phyloP scores from a whole-genome alignment of 2,329 filamentous ascomycete genomes.

The Nemania sp. region DNA sequence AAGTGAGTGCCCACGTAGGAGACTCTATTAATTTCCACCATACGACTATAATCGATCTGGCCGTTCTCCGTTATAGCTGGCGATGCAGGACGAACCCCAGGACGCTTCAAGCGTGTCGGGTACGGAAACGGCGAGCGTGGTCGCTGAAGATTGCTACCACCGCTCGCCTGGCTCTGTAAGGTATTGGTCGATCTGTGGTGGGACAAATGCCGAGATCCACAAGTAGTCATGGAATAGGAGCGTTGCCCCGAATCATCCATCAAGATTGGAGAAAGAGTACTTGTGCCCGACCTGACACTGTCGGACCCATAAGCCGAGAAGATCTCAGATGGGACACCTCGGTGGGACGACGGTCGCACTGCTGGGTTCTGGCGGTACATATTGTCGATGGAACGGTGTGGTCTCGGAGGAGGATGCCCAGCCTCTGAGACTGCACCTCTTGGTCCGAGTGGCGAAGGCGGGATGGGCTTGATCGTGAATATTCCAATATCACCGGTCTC shows the following conservation, averaged over 20 bases:
- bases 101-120: conserved; percentile 59
- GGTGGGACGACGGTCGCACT: conserved; percentile 51
- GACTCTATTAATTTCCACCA: conserved; percentile 53
- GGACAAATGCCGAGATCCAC: conserved; percentile 50
- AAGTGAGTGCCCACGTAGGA: conserved; percentile 45
- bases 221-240: conserved; percentile 60
- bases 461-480: conserved; percentile 56
- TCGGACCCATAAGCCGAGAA: conserved; percentile 59
- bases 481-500: conserved; percentile 67
- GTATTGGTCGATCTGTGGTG: conserved; percentile 53
- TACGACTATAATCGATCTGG: conserved; percentile 52
- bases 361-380: conserved; percentile 46
- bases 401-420: conserved; percentile 34
- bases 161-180: conserved; percentile 51
- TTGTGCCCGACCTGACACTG: conserved; percentile 50
- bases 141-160: conserved; percentile 48
- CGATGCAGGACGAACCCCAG: conserved; percentile 53
- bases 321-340: conserved; percentile 58
- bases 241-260: conserved; percentile 49
- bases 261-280: conserved; percentile 47
- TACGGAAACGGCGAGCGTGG: conserved; percentile 63
- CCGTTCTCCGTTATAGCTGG: conserved; percentile 54
- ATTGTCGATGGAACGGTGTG: conserved; percentile 40
- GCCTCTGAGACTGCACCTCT: conserved; percentile 39
- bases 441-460: conserved; percentile 37